These are phyloP conservation scores for Ascochyta lentis DNA, from an alignment of 2,329 filamentous ascomycete species.

Conservation along the genomic window DNA sequence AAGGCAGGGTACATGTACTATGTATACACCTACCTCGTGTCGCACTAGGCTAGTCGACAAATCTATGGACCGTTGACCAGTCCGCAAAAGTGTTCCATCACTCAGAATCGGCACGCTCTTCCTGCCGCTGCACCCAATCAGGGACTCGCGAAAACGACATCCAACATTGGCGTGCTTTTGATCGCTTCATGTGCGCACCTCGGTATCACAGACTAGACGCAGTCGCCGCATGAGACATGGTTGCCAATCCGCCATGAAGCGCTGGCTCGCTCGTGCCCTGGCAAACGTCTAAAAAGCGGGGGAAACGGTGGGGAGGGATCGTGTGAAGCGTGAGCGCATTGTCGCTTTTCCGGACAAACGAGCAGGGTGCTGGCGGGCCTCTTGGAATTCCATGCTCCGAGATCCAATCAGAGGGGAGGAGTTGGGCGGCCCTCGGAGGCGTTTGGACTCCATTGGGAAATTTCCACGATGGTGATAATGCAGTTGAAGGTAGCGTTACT, in stretches of 20 bases:
- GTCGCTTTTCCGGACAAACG: not conserved
- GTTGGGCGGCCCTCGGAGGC: not conserved
- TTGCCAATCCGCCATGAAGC: not conserved
- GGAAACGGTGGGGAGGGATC: not conserved
- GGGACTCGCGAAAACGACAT: not conserved
- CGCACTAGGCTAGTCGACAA: constrained; percentile 10
- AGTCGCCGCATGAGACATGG: not conserved
- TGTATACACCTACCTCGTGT: constrained; percentile 7
- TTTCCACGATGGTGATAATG: constrained; percentile 6
- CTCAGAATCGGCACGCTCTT: not conserved
- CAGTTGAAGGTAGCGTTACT: not conserved
- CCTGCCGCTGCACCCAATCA: constrained; percentile 6
- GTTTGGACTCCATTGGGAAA: constrained; percentile 9
- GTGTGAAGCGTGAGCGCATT: not conserved
- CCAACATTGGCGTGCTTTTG: not conserved
- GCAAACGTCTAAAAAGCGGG: constrained; percentile 11
- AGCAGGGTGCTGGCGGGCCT: constrained; percentile 6
- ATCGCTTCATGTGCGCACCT: constrained; percentile 14
- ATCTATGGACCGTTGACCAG: not conserved
- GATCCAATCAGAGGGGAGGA: constrained; percentile 2
- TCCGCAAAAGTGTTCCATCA: not conserved
- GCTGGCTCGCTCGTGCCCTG: constrained; percentile 3
- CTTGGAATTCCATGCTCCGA: constrained; percentile 7
- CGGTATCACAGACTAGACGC: not conserved
- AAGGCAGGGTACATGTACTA: constrained; percentile 9